phyloP scores from a whole-genome alignment of 1,284 basidiomycete species.

The Pulveroboletus sp. region DNA sequence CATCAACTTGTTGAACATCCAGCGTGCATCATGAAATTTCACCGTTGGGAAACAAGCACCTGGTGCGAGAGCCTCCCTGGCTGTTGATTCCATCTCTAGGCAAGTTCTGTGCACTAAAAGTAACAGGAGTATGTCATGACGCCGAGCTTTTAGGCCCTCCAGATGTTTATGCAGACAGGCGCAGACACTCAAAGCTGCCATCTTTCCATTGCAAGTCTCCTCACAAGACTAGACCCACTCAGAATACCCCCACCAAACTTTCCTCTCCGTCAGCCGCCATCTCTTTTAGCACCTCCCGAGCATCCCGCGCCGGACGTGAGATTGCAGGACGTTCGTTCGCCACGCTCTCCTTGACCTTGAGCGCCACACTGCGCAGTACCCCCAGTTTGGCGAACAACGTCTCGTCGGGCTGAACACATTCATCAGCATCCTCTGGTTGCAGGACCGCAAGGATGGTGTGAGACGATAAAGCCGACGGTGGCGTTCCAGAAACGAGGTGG shows the following conservation, averaged over 20 bases:
- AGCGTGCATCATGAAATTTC: too few relatives aligned
- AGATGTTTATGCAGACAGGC: too few relatives aligned
- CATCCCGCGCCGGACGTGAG: constrained; percentile 82
- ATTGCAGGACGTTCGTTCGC: constrained; percentile 75
- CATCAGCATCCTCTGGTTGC: constrained; percentile 7
- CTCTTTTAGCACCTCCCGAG: constrained; percentile 71
- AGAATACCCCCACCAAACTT: constrained; percentile 31
- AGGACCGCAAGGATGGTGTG: constrained; percentile 56
- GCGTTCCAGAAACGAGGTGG: constrained; percentile 62
- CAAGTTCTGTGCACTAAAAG: too few relatives aligned
- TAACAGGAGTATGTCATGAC: too few relatives aligned
- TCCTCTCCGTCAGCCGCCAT: constrained; percentile 32
- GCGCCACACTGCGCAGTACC: constrained; percentile 63
- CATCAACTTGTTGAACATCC: too few relatives aligned
- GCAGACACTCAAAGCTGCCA: too few relatives aligned
- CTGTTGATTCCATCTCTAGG: too few relatives aligned
- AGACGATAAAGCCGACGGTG: constrained; percentile 62
- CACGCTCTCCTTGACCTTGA: constrained; percentile 74
- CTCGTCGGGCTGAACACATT: constrained; percentile 17
- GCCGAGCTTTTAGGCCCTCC: too few relatives aligned
- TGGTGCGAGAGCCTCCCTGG: too few relatives aligned
- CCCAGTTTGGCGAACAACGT: constrained; percentile 71
- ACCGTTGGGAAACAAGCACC: too few relatives aligned
- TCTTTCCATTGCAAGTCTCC: too few relatives aligned
- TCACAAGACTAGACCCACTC: too few relatives aligned